Evolutionary conservation across 805 yeast genomes (phyloP), one percentile per base, ranked within the genome.

Genomic region (Pichia nanzhaoensis): DNA sequence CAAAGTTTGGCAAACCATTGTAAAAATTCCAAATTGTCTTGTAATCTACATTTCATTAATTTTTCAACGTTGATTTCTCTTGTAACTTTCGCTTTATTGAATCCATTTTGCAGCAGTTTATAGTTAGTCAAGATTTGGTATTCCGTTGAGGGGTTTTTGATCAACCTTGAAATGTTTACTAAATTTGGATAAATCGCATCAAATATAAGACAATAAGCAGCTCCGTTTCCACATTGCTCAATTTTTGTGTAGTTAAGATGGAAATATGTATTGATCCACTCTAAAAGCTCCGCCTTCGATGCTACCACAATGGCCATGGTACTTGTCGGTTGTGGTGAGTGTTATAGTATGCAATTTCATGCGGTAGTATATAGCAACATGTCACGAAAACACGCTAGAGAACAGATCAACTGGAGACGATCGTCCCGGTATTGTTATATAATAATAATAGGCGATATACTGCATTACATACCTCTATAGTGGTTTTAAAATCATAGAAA

Each of bases 211-310:
- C 97, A 89, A 61, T 87, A 91, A 1, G 88, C 91, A 1, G 96
- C 96, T 2, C 99, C 99, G 2, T 84, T 78, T 16, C 99, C 99
- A 59, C 96, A 82, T 63, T 90, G 90, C 60, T 93, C 99, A 1
- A 93, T 83, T 59, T 84, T 87, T 32, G 78, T 70, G 55, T 85
- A 77, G 50, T 79, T 70, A 35, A 89, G 64, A 37, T 74, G 74
- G 39, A 88, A 70, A 3, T 85, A 73, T 36, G 75, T 70, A 58
- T 91, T 91, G 53, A 93, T 71, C 98, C 98, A 93, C 45, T 73
- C 75, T 45, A 93, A 66, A 16, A 93, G 73, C 55, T 88, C 96
- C 37, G 82, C 78, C 55, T 98, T 78, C 7, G 95, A 85, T 56
- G 85, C 95, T 5, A 86, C 86, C 52, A 77, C 51, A 17, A 44